Conservation (phyloP, 176 grass and related monocot genomes). For the Aegilops tauschii region DNA sequence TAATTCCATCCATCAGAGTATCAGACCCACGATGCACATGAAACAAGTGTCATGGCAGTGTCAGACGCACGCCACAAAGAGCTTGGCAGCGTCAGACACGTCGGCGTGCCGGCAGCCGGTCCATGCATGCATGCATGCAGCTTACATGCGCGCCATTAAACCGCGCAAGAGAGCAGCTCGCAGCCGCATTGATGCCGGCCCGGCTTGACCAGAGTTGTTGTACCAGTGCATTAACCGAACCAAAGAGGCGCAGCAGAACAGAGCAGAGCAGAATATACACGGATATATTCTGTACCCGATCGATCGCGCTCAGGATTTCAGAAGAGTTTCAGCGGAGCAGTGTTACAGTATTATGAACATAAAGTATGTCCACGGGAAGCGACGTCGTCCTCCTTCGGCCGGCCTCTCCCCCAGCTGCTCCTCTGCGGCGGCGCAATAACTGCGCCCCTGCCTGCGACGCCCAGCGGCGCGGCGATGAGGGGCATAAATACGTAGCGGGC, state of each 20-base stretch:
- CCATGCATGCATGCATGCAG: background rate
- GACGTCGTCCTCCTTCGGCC: background rate
- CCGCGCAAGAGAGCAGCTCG: background rate
- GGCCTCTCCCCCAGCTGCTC: background rate
- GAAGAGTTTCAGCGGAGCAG: background rate
- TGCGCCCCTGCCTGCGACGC: background rate
- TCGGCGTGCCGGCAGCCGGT: background rate
- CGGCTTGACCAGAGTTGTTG: conserved; percentile 1
- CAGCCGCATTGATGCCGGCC: conserved; percentile 30
- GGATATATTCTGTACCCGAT: background rate
- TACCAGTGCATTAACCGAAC: background rate
- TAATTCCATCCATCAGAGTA: background rate
- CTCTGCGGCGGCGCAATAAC: conserved; percentile 13
- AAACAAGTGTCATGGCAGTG: background rate
- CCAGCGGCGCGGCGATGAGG: background rate
- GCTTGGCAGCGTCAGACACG: conserved; percentile 18
- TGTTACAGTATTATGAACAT: background rate
- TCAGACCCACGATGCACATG: background rate
- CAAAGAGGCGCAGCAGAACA: background rate
- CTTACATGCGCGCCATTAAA: conserved; percentile 20
- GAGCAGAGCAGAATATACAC: background rate
- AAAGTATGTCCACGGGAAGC: conserved; percentile 30
- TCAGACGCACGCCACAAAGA: background rate
- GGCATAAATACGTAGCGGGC: conserved; percentile 13
- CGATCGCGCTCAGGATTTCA: conserved; percentile 4